Conservation (phyloP, 768 basidiomycete genomes). For the Tylopilus balloui region DNA sequence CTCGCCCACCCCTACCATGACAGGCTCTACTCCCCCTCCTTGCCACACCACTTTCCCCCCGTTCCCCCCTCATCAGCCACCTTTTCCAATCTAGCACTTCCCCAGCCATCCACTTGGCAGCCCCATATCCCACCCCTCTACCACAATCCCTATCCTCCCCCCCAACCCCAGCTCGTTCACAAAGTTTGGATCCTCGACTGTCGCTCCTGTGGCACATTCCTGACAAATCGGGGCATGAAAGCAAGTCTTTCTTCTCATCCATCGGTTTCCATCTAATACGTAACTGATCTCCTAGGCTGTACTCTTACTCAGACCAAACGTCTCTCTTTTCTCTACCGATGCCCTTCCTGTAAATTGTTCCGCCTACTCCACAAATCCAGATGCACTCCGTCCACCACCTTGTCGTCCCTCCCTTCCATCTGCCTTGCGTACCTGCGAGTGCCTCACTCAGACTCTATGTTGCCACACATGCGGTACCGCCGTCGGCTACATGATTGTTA, state of each 20-base stretch:
- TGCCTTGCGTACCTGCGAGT: constrained; percentile 67
- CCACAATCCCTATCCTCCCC: constrained; percentile 40
- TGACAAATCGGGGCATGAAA: constrained; percentile 86
- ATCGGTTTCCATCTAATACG: background rate
- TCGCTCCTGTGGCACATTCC: constrained; percentile 63
- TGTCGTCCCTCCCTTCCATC: constrained; percentile 36
- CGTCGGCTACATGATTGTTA: constrained; percentile 79
- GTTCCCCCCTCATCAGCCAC: constrained; percentile 19
- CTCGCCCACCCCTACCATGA: constrained; percentile 12
- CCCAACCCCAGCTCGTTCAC: constrained; percentile 46
- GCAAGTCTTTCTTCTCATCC: constrained; percentile 33
- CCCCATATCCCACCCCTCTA: constrained; percentile 33
- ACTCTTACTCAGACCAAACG: constrained; percentile 72
- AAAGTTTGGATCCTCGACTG: constrained; percentile 84
- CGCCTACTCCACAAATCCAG: constrained; percentile 49
- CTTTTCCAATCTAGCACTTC: constrained; percentile 26
- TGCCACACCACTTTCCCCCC: constrained; percentile 11
- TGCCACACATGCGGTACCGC: constrained; percentile 74
- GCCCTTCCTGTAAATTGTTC: constrained; percentile 76
- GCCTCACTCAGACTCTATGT: constrained; percentile 75
- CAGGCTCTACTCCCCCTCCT: constrained; percentile 8
- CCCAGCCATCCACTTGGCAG: constrained; percentile 26
- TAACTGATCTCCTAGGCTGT: constrained; percentile 54
- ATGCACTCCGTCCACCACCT: constrained; percentile 37
- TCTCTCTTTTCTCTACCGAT: constrained; percentile 81